Evolutionary conservation across 441 rosid genomes (phyloP).

Genomic region (Macaranga tanarius): DNA sequence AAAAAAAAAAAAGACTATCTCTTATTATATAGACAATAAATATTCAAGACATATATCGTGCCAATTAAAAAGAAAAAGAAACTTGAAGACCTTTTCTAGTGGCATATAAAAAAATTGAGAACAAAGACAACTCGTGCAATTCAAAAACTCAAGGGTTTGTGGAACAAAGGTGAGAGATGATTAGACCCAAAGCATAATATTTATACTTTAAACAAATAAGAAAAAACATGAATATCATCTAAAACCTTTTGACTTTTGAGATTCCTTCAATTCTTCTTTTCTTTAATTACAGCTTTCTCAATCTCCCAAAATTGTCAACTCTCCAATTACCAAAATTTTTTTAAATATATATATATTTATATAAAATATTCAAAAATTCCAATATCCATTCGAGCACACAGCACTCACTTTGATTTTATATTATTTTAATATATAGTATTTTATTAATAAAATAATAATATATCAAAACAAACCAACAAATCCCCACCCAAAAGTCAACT

Average conservation of each 20-base stretch:
- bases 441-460: not conserved
- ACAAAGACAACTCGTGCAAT: too few species aligned
- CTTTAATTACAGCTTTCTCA: not conserved
- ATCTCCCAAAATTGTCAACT: slow-evolving; percentile 30
- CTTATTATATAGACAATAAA: too few species aligned
- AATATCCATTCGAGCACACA: not conserved
- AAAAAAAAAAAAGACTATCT: too few species aligned
- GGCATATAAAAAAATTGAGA: too few species aligned
- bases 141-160: too few species aligned
- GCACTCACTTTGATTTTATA: too few species aligned
- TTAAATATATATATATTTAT: too few species aligned
- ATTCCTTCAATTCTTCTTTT: slow-evolving; percentile 6
- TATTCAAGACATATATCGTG: too few species aligned
- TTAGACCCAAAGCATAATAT: not conserved
- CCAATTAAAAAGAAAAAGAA: too few species aligned
- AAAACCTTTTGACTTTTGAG: slow-evolving; percentile 24
- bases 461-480: slow-evolving; percentile 9
- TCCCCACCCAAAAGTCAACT: slow-evolving; percentile 36
- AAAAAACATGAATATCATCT: slow-evolving; percentile 6
- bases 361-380: not conserved
- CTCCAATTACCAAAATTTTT: slow-evolving; percentile 15
- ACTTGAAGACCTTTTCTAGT: too few species aligned
- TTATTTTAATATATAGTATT: too few species aligned
- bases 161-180: too few species aligned
- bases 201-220: not conserved